A percentile compares a stretch with the other conserved stretches of the same genome.
These are phyloP conservation scores for Euphorbia pulcherrima DNA, from an alignment of 345 rosid genomes.

Conservation along the genomic window DNA sequence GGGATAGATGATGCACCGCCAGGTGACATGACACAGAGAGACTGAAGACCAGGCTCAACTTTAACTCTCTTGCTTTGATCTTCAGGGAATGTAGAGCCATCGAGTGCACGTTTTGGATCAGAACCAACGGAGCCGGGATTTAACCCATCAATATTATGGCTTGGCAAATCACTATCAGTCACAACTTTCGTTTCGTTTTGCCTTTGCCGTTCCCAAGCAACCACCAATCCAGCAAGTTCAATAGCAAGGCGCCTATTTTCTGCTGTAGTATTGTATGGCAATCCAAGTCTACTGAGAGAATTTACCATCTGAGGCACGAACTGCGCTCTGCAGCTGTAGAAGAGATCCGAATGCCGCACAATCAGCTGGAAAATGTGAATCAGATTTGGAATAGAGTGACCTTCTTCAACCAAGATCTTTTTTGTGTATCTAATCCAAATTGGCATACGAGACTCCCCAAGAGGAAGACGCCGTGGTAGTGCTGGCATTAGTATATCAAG, in stretches of 20 bases:
- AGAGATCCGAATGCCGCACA: constrained; percentile 95
- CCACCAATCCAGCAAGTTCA: constrained; percentile 99
- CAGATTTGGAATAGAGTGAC: constrained; percentile 91
- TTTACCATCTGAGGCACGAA: constrained; percentile 99
- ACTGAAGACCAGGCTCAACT: constrained; percentile 94
- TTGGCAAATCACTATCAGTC: constrained; percentile 60
- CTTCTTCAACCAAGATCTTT: constrained; percentile 97
- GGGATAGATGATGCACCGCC: constrained; percentile 86
- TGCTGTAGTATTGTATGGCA: constrained; percentile 86
- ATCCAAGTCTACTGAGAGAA: constrained; percentile 94
- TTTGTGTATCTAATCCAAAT: constrained; percentile 98
- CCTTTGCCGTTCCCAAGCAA: constrained; percentile 96
- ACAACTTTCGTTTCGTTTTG: constrained; percentile 79
- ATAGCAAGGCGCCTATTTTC: constrained; percentile 97
- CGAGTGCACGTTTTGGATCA: constrained; percentile 72
- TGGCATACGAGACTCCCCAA: constrained; percentile 97
- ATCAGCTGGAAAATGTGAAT: constrained; percentile 98
- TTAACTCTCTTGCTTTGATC: constrained; percentile 82
- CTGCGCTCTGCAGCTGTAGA: constrained; percentile 96
- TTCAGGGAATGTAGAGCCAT: constrained; percentile 74
- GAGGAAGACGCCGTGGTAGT: constrained; percentile 89
- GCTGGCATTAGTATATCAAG: constrained; percentile 99
- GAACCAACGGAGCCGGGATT: constrained; percentile 43
- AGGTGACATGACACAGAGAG: constrained; percentile 90
- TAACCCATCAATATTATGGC: constrained; percentile 54